Conservation (phyloP, 2,329 filamentous ascomycete species). For the Calonectria henricotiae region DNA sequence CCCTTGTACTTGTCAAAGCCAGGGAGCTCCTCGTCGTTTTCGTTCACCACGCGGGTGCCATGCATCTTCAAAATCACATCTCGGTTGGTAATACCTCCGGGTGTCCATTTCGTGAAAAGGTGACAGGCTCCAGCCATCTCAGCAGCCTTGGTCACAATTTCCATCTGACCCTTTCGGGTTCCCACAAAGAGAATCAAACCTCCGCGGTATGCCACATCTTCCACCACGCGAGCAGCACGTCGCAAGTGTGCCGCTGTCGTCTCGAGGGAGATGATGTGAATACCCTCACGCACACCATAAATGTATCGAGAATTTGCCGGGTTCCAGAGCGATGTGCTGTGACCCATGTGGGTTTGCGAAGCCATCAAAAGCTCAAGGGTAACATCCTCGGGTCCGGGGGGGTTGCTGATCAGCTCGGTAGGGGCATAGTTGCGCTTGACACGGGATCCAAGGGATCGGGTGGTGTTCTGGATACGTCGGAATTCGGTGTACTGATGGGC, state of each 20-base stretch:
- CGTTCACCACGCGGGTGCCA: constrained; percentile 82
- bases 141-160: constrained; percentile 86
- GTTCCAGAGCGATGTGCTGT: constrained; percentile 94
- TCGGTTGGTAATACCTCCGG: constrained; percentile 93
- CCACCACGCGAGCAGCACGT: constrained; percentile 93
- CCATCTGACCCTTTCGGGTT: constrained; percentile 85
- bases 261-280: constrained; percentile 95
- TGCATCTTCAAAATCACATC: constrained; percentile 86
- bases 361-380: constrained; percentile 93
- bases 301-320: constrained; percentile 95
- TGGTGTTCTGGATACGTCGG: constrained; percentile 60
- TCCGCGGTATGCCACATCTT: constrained; percentile 86
- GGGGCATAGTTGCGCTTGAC: constrained; percentile 76
- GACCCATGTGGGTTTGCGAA: constrained; percentile 90
- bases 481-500: constrained; percentile 61
- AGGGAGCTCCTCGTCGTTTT: constrained; percentile 73
- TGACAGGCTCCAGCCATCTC: constrained; percentile 86
- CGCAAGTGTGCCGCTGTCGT: constrained; percentile 90
- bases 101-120: constrained; percentile 93
- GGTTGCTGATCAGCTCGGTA: constrained; percentile 77
- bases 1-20: constrained; percentile 79
- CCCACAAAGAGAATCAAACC: constrained; percentile 94
- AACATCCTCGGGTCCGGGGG: constrained; percentile 84
- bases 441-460: constrained; percentile 66
- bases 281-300: constrained; percentile 87